phyloP scores from a whole-genome alignment of 106 monocot genomes.

The Iris macrosiphon region DNA sequence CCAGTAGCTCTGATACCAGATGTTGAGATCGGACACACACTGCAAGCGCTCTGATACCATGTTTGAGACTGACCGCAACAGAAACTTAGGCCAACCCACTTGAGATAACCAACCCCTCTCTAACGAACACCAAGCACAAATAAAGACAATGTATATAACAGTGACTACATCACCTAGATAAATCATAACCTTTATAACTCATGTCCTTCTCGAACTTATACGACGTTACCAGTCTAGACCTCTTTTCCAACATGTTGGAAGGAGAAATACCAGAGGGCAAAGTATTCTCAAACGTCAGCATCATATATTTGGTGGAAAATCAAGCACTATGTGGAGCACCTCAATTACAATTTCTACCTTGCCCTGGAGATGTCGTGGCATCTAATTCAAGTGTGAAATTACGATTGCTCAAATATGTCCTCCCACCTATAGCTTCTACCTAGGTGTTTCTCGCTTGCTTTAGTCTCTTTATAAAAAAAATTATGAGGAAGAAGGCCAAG shows the following conservation, averaged over 20 bases:
- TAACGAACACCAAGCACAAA: too few species aligned
- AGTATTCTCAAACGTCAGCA: neutral
- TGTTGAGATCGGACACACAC: too few species aligned
- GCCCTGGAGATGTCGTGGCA: neutral
- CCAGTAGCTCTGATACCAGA: too few species aligned
- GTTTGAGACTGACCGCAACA: too few species aligned
- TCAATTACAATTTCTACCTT: neutral
- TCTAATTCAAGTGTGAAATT: neutral
- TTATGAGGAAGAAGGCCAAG: neutral
- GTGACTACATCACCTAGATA: too few species aligned
- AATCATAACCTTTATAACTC: too few species aligned
- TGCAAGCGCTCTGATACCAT: too few species aligned
- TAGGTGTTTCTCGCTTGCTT: neutral
- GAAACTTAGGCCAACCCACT: too few species aligned
- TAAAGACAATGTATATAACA: too few species aligned
- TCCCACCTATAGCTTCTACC: neutral
- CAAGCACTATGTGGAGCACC: neutral
- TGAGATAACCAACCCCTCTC: too few species aligned
- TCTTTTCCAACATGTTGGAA: too few species aligned
- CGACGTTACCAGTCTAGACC: too few species aligned
- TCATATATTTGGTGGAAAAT: neutral
- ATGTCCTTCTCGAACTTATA: neutral
- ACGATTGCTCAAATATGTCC: neutral
- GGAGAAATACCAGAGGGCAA: neutral
- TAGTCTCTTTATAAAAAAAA: neutral